These are phyloP conservation scores for Fusarium albidum DNA, from an alignment of 2,329 filamentous ascomycete species.

Conservation along the genomic window DNA sequence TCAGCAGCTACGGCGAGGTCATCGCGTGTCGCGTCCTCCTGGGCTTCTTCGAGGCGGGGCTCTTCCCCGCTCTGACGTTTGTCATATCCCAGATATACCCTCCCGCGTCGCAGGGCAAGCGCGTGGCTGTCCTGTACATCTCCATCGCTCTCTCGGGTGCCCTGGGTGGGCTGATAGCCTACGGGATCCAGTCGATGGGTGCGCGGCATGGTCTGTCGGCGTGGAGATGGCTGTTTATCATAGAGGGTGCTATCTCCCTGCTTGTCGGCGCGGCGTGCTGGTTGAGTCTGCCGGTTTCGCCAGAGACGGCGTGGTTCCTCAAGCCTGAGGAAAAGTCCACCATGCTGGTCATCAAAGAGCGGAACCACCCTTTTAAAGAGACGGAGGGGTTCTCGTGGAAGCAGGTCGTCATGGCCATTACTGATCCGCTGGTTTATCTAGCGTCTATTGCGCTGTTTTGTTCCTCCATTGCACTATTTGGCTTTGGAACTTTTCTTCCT, in stretches of 20 bases:
- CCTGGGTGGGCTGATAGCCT: slow-evolving; percentile 42
- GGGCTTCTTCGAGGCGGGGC: slow-evolving; percentile 46
- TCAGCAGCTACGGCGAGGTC: slow-evolving; percentile 38
- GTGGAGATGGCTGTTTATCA: slow-evolving; percentile 61
- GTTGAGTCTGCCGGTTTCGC: slow-evolving; percentile 55
- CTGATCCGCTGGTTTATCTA: slow-evolving; percentile 44
- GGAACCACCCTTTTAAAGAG: slow-evolving; percentile 34
- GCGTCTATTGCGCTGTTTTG: slow-evolving; percentile 42
- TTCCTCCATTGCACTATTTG: slow-evolving; percentile 43
- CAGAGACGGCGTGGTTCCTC: slow-evolving; percentile 54
- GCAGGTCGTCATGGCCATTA: slow-evolving; percentile 33
- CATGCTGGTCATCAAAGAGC: slow-evolving; percentile 39
- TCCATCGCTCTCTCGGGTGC: slow-evolving; percentile 43
- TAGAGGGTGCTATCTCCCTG: slow-evolving; percentile 50
- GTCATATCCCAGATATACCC: slow-evolving; percentile 47
- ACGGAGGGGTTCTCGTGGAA: slow-evolving; percentile 34
- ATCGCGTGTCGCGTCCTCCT: slow-evolving; percentile 43
- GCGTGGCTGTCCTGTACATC: slow-evolving; percentile 42
- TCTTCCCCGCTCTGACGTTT: slow-evolving; percentile 46
- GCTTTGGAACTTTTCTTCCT: slow-evolving; percentile 48
- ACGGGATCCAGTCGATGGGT: slow-evolving; percentile 51
- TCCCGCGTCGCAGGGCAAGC: slow-evolving; percentile 44
- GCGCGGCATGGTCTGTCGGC: slow-evolving; percentile 53
- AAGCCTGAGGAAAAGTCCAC: slow-evolving; percentile 48
- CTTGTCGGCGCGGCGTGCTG: slow-evolving; percentile 42